Base-by-base conservation (phyloP, 805 yeast species). In the Yamadazyma scolyti region DNA sequence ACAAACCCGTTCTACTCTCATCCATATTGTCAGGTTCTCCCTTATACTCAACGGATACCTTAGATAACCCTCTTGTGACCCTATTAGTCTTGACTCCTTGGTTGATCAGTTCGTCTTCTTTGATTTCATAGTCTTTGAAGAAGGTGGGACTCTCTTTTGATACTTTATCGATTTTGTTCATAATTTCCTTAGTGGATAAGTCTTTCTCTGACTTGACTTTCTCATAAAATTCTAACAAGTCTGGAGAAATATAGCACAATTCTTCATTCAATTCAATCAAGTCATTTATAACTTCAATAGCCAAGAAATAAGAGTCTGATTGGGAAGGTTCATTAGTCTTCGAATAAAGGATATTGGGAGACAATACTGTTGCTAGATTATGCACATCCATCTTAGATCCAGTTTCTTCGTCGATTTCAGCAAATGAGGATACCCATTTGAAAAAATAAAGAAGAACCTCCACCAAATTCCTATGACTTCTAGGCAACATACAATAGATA, bases 361-460 rank as follows among this genome's bases (percentile, higher is more conserved):
- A 84, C 29, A 93, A 71, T 2, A 93, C 99, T 0, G 97, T 93
- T 2, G 98, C 95, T 41, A 93, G 68, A 54, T 93, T 93, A 52
- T 88, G 95, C 20, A 84, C 76, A 53, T 90, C 97, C 98, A 93
- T 93, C 61, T 90, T 93, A 3, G 97, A 87, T 1, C 73, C 73
- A 14, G 78, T 75, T 44, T 84, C 89, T 46, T 87, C 94, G 49
- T 88, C 97, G 39, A 89, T 77, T 45, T 86, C 89, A 1, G 97
- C 84, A 61, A 93, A 93, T 2, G 97, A 85, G 0, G 97, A 87
- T 2, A 89, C 90, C 97, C 97, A 93, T 56, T 80, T 81, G 51
- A 93, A 75, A 55, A 93, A 93, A 36, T 81, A 78, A 19, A 89
- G 66, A 24, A 93, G 61, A 2, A 89, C 96, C 52, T 93, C 97